These are phyloP conservation scores for Cymbidium sinense DNA, from an alignment of 106 monocot species.

Conservation along the genomic window DNA sequence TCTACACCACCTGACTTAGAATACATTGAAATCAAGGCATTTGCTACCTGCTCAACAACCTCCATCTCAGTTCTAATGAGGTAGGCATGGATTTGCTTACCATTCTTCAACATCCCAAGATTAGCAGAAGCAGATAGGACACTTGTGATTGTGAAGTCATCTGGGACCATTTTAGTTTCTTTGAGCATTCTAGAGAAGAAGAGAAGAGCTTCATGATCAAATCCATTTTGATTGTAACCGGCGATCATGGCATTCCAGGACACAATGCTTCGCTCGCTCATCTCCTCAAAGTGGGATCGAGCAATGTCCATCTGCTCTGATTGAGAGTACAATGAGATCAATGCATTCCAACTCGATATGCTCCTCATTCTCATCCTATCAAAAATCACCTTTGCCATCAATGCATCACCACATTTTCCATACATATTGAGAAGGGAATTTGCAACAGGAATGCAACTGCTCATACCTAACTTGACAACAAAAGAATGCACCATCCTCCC, in stretches of 20 bases:
- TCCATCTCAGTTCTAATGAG: constrained; percentile 43
- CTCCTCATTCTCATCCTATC: constrained; percentile 57
- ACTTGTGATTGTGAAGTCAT: constrained; percentile 65
- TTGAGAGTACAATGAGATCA: constrained; percentile 63
- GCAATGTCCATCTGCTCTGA: constrained; percentile 53
- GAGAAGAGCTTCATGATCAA: constrained; percentile 46
- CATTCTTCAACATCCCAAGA: constrained; percentile 38
- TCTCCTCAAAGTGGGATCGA: constrained; percentile 40
- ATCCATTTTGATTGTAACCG: constrained; percentile 76
- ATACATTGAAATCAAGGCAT: constrained; percentile 91
- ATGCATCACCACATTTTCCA: constrained; percentile 47
- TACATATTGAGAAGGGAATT: constrained; percentile 88
- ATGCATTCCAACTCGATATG: constrained; percentile 68
- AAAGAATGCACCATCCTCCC: constrained; percentile 79
- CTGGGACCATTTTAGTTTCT: constrained; percentile 30
- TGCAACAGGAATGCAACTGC: constrained; percentile 40
- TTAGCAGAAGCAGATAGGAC: constrained; percentile 77
- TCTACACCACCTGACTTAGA: constrained; percentile 69
- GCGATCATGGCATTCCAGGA: constrained; percentile 90
- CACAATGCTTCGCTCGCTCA: constrained; percentile 49
- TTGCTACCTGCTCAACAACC: constrained; percentile 45
- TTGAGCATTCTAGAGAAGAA: constrained; percentile 64
- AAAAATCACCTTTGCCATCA: constrained; percentile 50
- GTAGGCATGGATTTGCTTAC: constrained; percentile 59
- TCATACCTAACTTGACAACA: constrained; percentile 71